Percentiles rank a stretch among this genome's conserved stretches.
phyloP scores from a whole-genome alignment of 805 yeast genomes.

The Candida lessepsii region DNA sequence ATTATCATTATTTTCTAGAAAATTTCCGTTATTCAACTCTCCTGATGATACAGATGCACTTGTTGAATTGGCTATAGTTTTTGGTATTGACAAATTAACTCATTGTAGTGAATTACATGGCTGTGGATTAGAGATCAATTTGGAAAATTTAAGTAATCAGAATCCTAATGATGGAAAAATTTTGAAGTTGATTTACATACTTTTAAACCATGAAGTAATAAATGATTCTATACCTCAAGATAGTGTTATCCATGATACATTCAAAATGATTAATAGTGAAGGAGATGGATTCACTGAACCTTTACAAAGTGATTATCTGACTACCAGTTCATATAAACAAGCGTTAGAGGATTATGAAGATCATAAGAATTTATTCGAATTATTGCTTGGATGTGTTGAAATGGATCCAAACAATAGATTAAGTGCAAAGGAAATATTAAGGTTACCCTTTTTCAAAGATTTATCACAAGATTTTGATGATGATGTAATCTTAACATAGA shows the following conservation, averaged over 20 bases:
- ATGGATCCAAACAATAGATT: constrained; percentile 58
- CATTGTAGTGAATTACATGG: constrained; percentile 86
- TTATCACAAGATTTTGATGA: constrained; percentile 38
- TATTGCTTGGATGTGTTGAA: constrained; percentile 56
- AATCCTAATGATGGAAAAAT: constrained; percentile 31
- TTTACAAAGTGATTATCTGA: constrained; percentile 5
- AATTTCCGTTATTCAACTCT: constrained; percentile 93
- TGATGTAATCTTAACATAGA: constrained; percentile 14
- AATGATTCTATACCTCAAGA: constrained; percentile 66
- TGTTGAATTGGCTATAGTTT: constrained; percentile 76
- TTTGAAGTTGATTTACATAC: constrained; percentile 27
- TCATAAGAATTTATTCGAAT: constrained; percentile 49
- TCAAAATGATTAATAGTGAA: constrained; percentile 46
- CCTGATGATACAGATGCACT: constrained; percentile 91
- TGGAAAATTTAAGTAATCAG: constrained; percentile 16
- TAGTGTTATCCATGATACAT: constrained; percentile 68
- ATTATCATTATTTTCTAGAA: constrained; percentile 68
- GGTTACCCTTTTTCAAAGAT: constrained; percentile 59
- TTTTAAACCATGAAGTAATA: constrained; percentile 42
- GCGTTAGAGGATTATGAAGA: constrained; percentile 33
- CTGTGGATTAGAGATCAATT: constrained; percentile 65
- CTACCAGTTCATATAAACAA: constrained; percentile 8
- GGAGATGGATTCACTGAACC: constrained; percentile 36
- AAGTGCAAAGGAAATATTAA: constrained; percentile 56
- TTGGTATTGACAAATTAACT: constrained; percentile 71